These are phyloP conservation scores for Calonectria hongkongensis DNA, from an alignment of 2,329 filamentous ascomycete species.

Conservation along the genomic window DNA sequence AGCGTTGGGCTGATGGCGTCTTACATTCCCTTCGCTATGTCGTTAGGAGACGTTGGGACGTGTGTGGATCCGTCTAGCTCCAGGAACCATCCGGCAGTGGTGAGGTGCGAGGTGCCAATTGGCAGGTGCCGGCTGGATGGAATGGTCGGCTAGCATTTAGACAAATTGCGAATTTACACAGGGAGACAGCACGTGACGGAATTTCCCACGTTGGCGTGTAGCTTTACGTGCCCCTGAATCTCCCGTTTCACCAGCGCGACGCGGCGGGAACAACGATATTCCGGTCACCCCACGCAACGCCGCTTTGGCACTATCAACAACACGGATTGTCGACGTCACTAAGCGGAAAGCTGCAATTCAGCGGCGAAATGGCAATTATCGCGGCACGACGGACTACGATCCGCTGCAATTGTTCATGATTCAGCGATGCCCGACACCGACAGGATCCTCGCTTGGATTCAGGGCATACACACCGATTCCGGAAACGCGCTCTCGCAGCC, in stretches of 20 bases:
- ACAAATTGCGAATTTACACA: too few relatives aligned
- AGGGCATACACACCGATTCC: slow-evolving; percentile 1
- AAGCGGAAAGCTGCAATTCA: neutral
- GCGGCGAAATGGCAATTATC: neutral
- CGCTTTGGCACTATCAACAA: neutral
- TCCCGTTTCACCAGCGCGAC: neutral
- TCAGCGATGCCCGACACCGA: slow-evolving; percentile 4
- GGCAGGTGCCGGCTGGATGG: too few relatives aligned
- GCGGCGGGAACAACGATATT: neutral
- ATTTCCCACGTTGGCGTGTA: too few relatives aligned
- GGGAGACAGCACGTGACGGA: too few relatives aligned
- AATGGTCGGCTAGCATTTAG: too few relatives aligned
- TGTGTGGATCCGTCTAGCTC: too few relatives aligned
- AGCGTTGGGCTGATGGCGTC: too few relatives aligned
- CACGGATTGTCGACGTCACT: neutral
- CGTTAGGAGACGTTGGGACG: too few relatives aligned
- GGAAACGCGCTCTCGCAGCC: neutral
- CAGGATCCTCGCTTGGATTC: slow-evolving; percentile 20
- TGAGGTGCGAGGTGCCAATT: too few relatives aligned
- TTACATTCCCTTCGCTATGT: too few relatives aligned
- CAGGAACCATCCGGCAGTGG: too few relatives aligned
- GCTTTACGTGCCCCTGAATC: neutral
- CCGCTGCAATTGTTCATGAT: too few relatives aligned
- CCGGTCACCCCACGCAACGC: slow-evolving; percentile 10
- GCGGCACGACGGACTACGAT: neutral